Conservation (phyloP, 805 yeast genomes). For the Tanozyma kutaoensis region DNA sequence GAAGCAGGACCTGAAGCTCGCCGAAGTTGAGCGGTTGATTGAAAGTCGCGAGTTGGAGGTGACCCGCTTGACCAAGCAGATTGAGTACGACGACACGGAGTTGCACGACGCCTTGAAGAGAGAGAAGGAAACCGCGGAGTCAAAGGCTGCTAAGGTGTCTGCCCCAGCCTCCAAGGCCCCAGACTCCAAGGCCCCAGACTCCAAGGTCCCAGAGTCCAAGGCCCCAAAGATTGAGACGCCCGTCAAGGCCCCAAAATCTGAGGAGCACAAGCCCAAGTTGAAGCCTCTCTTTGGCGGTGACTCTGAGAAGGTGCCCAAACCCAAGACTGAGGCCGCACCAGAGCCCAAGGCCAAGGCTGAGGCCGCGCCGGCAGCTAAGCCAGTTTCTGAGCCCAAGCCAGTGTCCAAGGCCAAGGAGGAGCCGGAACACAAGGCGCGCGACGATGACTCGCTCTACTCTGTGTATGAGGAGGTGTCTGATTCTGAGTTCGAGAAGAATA, state of each 20-base stretch:
- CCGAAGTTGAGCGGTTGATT: constrained; percentile 15
- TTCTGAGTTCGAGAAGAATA: constrained; percentile 30
- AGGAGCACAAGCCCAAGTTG: too few species aligned
- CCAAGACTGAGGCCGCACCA: background rate
- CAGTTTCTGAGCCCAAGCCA: background rate
- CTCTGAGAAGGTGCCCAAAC: background rate
- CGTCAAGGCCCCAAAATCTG: background rate
- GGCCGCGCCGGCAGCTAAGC: background rate
- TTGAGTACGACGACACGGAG: constrained; percentile 18
- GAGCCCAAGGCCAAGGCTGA: background rate
- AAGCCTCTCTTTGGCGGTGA: background rate
- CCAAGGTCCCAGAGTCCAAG: background rate
- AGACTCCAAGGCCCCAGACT: background rate
- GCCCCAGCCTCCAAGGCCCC: constrained; percentile 1
- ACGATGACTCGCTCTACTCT: constrained; percentile 7
- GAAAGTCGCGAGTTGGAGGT: constrained; percentile 20
- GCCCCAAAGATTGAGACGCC: background rate
- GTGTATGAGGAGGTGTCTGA: constrained; percentile 37
- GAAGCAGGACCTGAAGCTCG: constrained; percentile 6
- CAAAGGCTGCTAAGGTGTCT: background rate
- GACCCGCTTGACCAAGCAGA: constrained; percentile 15
- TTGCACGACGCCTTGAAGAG: constrained; percentile 6
- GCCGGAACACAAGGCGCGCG: constrained; percentile 2
- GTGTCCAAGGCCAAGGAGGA: constrained; percentile 2
- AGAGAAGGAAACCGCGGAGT: background rate